A percentile compares a stretch with the other conserved stretches of the same genome.
phyloP scores from a whole-genome alignment of 371 early-diverging fungal genomes.

The Vairimorpha apis region DNA sequence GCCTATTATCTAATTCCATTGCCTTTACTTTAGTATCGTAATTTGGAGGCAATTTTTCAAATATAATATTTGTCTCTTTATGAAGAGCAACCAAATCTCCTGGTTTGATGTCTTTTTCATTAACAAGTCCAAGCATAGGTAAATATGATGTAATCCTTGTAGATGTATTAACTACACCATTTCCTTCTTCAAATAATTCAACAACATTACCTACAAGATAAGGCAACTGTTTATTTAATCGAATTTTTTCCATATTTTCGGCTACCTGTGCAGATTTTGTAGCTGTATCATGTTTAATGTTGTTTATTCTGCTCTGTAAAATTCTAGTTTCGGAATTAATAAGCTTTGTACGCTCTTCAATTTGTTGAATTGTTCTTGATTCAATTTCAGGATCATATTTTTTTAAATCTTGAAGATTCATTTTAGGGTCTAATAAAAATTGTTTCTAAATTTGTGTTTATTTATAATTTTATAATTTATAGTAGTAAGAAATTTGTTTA shows the following conservation, averaged over 20 bases:
- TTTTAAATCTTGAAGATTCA: constrained; percentile 38
- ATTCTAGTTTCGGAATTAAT: constrained; percentile 60
- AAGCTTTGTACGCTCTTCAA: constrained; percentile 48
- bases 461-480: constrained; percentile 95
- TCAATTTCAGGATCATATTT: constrained; percentile 44
- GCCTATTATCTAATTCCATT: constrained; percentile 99
- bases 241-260: constrained; percentile 96
- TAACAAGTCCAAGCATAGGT: constrained; percentile 92
- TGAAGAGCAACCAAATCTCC: constrained; percentile 98
- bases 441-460: too few species aligned
- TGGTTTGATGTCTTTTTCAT: constrained; percentile 78
- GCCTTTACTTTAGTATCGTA: constrained; percentile 97
- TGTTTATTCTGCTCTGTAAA: constrained; percentile 55
- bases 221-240: constrained; percentile 92
- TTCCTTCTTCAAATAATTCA: constrained; percentile 68
- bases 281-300: constrained; percentile 59
- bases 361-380: constrained; percentile 15
- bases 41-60: constrained; percentile 93
- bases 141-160: constrained; percentile 66
- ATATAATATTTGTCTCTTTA: constrained; percentile 93
- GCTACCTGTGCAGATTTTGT: constrained; percentile 77
- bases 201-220: constrained; percentile 96
- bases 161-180: constrained; percentile 44
- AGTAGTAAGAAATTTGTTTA: constrained; percentile 89
- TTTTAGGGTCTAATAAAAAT: constrained; percentile 6